These are phyloP conservation scores for Paraphaeosphaeria sporulosa DNA, from an alignment of 2,329 filamentous ascomycete species.

Conservation along the genomic window DNA sequence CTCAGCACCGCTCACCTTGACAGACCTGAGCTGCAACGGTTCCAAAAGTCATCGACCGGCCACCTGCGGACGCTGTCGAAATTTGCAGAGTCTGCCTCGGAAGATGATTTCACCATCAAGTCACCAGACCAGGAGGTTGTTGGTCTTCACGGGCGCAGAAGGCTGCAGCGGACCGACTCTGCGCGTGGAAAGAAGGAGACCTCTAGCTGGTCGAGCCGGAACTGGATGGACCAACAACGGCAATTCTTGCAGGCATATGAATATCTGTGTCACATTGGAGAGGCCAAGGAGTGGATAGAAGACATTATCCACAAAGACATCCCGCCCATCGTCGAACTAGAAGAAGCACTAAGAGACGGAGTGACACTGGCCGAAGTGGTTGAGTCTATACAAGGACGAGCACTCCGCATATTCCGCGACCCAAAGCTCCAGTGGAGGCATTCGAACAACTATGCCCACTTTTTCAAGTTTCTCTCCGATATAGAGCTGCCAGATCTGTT, in stretches of 20 bases:
- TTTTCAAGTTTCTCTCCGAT: conserved; percentile 92
- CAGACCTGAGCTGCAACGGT: conserved; percentile 72
- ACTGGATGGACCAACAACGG: conserved; percentile 99
- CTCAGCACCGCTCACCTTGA: conserved; percentile 44
- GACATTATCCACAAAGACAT: conserved; percentile 85
- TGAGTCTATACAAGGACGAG: conserved; percentile 79
- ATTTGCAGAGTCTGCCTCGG: conserved; percentile 76
- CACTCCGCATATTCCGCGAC: conserved; percentile 83
- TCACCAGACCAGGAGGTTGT: conserved; percentile 83
- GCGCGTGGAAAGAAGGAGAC: conserved; percentile 61
- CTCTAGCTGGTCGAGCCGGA: conserved; percentile 76
- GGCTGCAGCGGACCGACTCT: conserved; percentile 74
- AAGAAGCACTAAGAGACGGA: conserved; percentile 90
- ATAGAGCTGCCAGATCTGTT: conserved; percentile 94
- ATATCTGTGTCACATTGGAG: conserved; percentile 97
- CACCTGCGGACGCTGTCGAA: conserved; percentile 88
- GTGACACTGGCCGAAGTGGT: conserved; percentile 95
- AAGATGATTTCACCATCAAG: conserved; percentile 82
- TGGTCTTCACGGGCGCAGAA: conserved; percentile 83
- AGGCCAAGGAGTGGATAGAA: conserved; percentile 99
- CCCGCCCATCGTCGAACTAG: conserved; percentile 89
- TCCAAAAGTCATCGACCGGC: conserved; percentile 88
- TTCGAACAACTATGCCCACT: conserved; percentile 96
- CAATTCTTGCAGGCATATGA: conserved; percentile 98
- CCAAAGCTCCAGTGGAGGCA: conserved; percentile 90